Percentiles rank a stretch among this genome's conserved stretches.
Conservation (phyloP, 2,329 filamentous ascomycete genomes). For the Pseudocercospora fuligena region DNA sequence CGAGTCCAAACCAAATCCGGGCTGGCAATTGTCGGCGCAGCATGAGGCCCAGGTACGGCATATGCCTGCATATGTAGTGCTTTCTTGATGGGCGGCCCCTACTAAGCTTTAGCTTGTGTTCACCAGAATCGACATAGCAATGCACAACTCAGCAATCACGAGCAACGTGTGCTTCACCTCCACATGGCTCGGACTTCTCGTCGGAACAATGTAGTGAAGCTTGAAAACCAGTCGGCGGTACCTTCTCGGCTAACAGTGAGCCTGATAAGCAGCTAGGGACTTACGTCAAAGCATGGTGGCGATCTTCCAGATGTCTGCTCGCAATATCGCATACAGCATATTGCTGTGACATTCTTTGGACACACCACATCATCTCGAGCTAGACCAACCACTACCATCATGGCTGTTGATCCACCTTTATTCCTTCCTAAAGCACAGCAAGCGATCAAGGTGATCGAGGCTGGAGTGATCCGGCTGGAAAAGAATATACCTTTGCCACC, state of each 20-base stretch:
- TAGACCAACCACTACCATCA: neutral
- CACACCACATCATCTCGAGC: neutral
- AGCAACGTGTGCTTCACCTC: neutral
- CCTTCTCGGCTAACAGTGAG: neutral
- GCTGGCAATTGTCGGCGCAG: neutral
- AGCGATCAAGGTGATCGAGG: slow-evolving; percentile 26
- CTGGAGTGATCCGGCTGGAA: slow-evolving; percentile 20
- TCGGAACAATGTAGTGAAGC: neutral
- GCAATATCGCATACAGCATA: neutral
- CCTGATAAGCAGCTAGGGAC: neutral
- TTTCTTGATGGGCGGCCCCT: neutral
- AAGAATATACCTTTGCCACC: slow-evolving; percentile 20
- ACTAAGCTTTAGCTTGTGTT: neutral
- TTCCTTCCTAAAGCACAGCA: slow-evolving; percentile 21
- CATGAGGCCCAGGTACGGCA: neutral
- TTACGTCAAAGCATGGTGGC: slow-evolving; percentile 7
- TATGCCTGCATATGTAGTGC: neutral
- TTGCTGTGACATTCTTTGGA: neutral
- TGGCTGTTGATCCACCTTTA: slow-evolving; percentile 17
- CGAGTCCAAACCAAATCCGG: neutral
- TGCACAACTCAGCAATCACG: neutral
- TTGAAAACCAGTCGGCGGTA: neutral
- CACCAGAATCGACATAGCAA: neutral
- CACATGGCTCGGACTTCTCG: neutral
- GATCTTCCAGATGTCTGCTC: neutral